Percentiles rank a stretch among this genome's conserved stretches.
Evolutionary conservation across 768 basidiomycete species (phyloP).

Genomic region (Tubosaeta sp.): DNA sequence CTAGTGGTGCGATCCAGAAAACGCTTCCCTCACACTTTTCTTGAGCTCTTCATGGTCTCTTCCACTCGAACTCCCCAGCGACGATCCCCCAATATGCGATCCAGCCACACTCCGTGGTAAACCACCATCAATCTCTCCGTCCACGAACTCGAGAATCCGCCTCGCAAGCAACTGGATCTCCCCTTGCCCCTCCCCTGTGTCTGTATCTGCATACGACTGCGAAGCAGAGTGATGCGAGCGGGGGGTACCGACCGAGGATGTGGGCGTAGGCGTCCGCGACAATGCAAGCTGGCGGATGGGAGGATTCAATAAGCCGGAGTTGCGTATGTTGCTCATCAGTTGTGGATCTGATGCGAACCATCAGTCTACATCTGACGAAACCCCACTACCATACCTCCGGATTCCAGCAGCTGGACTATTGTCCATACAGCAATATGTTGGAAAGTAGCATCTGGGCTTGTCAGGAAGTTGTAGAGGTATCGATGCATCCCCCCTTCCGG

Average conservation of each 20-base stretch:
- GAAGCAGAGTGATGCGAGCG: slow-evolving; percentile 62
- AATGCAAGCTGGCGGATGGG: slow-evolving; percentile 81
- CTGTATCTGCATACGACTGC: slow-evolving; percentile 78
- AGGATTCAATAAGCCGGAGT: slow-evolving; percentile 73
- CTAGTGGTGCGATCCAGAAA: slow-evolving; percentile 54
- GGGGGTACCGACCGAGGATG: slow-evolving; percentile 73
- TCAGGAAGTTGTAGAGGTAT: slow-evolving; percentile 92
- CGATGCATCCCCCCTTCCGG: slow-evolving; percentile 96
- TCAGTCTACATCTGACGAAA: neutral
- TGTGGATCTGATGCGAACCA: slow-evolving; percentile 59
- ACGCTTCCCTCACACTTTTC: slow-evolving; percentile 79
- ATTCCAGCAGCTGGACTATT: slow-evolving; percentile 94
- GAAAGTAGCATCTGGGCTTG: slow-evolving; percentile 93
- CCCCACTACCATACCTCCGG: slow-evolving; percentile 57
- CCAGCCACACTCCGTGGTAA: slow-evolving; percentile 57
- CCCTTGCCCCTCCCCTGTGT: slow-evolving; percentile 81
- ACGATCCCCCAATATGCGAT: slow-evolving; percentile 68
- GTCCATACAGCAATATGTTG: slow-evolving; percentile 99
- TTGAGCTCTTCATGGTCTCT: slow-evolving; percentile 78
- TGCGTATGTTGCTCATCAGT: slow-evolving; percentile 86
- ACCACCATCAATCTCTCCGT: slow-evolving; percentile 61
- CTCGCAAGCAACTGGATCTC: slow-evolving; percentile 86
- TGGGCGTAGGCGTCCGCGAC: slow-evolving; percentile 64
- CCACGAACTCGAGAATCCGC: slow-evolving; percentile 84
- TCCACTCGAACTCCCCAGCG: slow-evolving; percentile 52